Evolutionary conservation across 192 early-diverging fungal genomes (phyloP).

Genomic region (Rhizophagus prolifer): DNA sequence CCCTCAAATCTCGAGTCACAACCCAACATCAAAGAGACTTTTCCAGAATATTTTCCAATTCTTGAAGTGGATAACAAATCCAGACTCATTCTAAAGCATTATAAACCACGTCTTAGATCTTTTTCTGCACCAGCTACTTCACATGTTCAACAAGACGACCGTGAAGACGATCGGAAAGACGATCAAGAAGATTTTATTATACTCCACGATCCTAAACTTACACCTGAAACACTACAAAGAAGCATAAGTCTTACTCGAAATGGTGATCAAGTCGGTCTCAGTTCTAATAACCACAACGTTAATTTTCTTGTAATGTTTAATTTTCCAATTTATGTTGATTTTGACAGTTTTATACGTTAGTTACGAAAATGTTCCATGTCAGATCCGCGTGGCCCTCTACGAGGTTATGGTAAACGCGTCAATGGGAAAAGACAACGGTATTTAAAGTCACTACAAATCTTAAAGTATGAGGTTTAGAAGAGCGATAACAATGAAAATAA

Average conservation of each 20-base stretch:
- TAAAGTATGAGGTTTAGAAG: constrained; percentile 15
- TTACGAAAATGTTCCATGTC: not conserved
- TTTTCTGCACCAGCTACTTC: not conserved
- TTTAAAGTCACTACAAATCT: not conserved
- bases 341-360: not conserved
- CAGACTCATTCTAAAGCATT: not conserved
- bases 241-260: constrained; percentile 1
- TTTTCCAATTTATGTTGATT: not conserved
- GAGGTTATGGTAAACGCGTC: not conserved
- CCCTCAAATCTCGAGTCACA: not conserved
- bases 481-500: not conserved
- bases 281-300: constrained; percentile 1
- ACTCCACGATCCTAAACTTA: not conserved
- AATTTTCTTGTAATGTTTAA: not conserved
- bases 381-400: not conserved
- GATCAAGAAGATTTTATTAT: constrained; percentile 4
- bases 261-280: not conserved
- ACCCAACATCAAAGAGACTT: not conserved
- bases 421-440: not conserved
- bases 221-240: not conserved
- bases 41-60: not conserved
- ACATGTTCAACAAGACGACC: not conserved
- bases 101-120: not conserved
- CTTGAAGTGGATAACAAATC: not conserved
- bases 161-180: not conserved